phyloP scores from a whole-genome alignment of 352 stramenopile species.

The Sclerospora graminicola region DNA sequence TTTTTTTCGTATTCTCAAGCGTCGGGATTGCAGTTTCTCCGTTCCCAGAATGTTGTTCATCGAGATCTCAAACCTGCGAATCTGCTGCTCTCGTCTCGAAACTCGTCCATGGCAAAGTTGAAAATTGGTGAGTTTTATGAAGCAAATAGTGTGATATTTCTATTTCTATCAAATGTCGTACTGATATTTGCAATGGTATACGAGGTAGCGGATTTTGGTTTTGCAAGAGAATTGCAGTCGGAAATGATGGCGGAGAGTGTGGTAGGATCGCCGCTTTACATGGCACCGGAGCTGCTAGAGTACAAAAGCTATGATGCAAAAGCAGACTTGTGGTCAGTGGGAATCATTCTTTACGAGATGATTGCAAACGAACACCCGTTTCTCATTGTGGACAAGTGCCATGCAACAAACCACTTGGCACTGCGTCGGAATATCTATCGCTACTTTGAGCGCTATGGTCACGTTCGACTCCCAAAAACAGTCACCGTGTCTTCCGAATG shows the following conservation, averaged over 20 bases:
- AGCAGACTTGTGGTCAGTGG: conserved; percentile 70
- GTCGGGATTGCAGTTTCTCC: conserved; percentile 62
- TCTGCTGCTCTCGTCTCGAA: conserved; percentile 59
- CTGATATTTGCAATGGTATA: too few relatives aligned
- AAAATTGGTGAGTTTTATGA: conserved; percentile 70
- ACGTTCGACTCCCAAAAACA: conserved; percentile 36
- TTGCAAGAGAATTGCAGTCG: conserved; percentile 52
- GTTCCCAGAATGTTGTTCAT: conserved; percentile 68
- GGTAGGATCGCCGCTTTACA: conserved; percentile 69
- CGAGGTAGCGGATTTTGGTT: conserved; percentile 53
- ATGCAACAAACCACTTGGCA: conserved; percentile 71
- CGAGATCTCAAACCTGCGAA: conserved; percentile 73
- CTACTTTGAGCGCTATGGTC: conserved; percentile 54
- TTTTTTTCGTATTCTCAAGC: conserved; percentile 16
- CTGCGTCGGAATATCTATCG: conserved; percentile 68
- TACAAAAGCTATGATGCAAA: conserved; percentile 84
- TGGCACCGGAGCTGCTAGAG: conserved; percentile 69
- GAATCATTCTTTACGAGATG: conserved; percentile 81
- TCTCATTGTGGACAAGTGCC: conserved; percentile 57
- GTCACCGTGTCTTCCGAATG: conserved; percentile 55
- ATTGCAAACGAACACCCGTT: conserved; percentile 74
- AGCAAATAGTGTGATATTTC: too few relatives aligned
- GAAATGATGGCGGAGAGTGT: conserved; percentile 76
- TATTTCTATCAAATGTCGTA: too few relatives aligned
- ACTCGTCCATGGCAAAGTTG: conserved; percentile 48